A percentile compares a stretch with the other conserved stretches of the same genome.
phyloP scores from a whole-genome alignment of 805 yeast species.

The Groenewaldozyma tartarivorans region DNA sequence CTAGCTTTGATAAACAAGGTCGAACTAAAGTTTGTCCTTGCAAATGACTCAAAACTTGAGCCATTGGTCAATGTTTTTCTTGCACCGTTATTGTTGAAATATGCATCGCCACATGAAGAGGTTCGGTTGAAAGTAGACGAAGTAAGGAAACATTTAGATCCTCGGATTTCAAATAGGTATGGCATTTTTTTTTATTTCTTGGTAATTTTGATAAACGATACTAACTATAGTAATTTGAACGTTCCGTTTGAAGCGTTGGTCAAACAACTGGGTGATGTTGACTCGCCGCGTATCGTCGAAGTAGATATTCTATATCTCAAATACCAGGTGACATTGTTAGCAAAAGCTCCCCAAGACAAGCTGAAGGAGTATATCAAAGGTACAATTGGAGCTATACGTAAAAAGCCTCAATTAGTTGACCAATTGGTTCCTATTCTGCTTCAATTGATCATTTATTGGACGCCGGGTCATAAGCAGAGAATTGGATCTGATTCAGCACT shows the following conservation, averaged over 20 bases:
- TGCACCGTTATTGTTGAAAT: constrained; percentile 69
- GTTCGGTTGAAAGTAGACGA: constrained; percentile 63
- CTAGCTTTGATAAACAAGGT: constrained; percentile 42
- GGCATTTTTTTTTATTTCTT: constrained; percentile 5
- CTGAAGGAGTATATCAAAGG: neutral
- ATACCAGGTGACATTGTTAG: neutral
- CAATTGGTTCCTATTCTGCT: neutral
- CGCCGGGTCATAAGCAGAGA: neutral
- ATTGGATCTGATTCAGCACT: neutral
- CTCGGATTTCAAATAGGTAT: constrained; percentile 45
- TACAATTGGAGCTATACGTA: neutral
- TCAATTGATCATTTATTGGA: neutral
- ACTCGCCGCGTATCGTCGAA: neutral
- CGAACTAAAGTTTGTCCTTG: constrained; percentile 71
- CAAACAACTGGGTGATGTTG: neutral
- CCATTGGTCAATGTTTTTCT: constrained; percentile 51
- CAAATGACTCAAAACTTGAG: constrained; percentile 60
- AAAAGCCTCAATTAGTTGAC: neutral
- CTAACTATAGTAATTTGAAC: neutral
- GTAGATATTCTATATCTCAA: neutral
- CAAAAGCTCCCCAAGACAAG: neutral
- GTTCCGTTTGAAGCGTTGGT: neutral
- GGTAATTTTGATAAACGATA: too few species aligned
- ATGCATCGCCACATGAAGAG: constrained; percentile 56
- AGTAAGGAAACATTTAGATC: constrained; percentile 55